Evolutionary conservation across 169 alveolate genomes (phyloP).

Genomic region (Neospora caninum): DNA sequence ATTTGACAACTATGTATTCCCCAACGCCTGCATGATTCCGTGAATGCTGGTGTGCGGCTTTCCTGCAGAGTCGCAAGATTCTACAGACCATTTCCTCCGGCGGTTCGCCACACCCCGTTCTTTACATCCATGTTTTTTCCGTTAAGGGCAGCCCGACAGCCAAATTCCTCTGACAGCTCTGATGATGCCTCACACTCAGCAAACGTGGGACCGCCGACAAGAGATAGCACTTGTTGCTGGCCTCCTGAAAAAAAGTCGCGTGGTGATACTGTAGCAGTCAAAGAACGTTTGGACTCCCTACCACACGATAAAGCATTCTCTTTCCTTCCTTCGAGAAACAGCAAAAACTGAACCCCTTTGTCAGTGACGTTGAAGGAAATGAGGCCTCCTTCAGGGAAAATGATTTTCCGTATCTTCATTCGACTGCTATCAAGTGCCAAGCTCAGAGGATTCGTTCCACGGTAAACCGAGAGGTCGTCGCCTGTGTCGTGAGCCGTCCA

Average conservation of each 20-base stretch:
- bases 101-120: constrained; percentile 62
- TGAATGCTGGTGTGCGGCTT: neutral
- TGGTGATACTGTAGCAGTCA: neutral
- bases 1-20: constrained; percentile 36
- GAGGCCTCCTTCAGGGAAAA: neutral
- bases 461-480: neutral
- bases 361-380: neutral
- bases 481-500: constrained; percentile 47
- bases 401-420: neutral
- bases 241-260: constrained; percentile 29
- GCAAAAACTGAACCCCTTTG: constrained; percentile 38
- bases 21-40: constrained; percentile 54
- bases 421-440: neutral
- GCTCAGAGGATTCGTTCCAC: constrained; percentile 19
- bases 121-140: constrained; percentile 57
- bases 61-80: neutral
- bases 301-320: constrained; percentile 35
- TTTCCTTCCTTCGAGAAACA: constrained; percentile 26
- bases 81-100: constrained; percentile 42
- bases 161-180: constrained; percentile 48
- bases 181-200: constrained; percentile 65
- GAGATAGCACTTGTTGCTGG: constrained; percentile 52
- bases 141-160: constrained; percentile 54
- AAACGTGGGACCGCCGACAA: constrained; percentile 61
- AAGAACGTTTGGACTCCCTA: neutral